Conservation (phyloP, 805 yeast genomes). For the Candida incommunis region DNA sequence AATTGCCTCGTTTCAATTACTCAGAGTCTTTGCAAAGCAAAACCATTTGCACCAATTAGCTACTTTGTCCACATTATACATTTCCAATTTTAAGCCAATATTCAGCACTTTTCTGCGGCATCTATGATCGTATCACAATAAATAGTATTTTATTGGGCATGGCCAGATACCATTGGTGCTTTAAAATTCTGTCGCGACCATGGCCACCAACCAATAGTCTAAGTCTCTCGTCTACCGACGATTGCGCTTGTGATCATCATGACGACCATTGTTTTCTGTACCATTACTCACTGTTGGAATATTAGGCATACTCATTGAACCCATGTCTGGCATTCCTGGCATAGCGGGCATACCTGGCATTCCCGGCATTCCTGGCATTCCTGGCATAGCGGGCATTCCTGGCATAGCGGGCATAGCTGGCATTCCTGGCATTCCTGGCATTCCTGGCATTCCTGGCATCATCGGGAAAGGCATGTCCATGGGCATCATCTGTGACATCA, state of each 20-base stretch:
- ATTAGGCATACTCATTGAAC: conserved; percentile 24
- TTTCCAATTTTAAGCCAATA: too few species aligned
- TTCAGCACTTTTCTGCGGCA: too few species aligned
- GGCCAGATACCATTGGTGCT: too few species aligned
- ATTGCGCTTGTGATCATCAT: neutral
- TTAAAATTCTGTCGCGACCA: too few species aligned
- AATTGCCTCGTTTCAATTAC: too few species aligned
- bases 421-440: conserved; percentile 16
- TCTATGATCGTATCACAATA: too few species aligned
- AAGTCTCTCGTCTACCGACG: too few species aligned
- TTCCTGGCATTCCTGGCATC: conserved; percentile 15
- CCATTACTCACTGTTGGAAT: conserved; percentile 13
- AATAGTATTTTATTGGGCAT: too few species aligned
- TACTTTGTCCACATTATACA: too few species aligned
- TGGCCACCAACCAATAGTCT: too few species aligned
- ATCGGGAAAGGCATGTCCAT: conserved; percentile 15
- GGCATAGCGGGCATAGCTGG: conserved; percentile 6
- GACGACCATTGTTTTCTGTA: neutral
- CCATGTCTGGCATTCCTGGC: conserved; percentile 13
- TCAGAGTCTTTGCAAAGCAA: too few species aligned
- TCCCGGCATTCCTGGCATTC: conserved; percentile 12
- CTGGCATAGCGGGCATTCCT: conserved; percentile 10
- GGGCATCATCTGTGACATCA: conserved; percentile 30
- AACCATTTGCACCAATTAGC: too few species aligned
- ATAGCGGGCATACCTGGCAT: conserved; percentile 8